Percentiles rank a stretch among this genome's conserved stretches.
Evolutionary conservation across 2,329 filamentous ascomycete genomes (phyloP).

Genomic region (Arthrobotrys sphaeroides): DNA sequence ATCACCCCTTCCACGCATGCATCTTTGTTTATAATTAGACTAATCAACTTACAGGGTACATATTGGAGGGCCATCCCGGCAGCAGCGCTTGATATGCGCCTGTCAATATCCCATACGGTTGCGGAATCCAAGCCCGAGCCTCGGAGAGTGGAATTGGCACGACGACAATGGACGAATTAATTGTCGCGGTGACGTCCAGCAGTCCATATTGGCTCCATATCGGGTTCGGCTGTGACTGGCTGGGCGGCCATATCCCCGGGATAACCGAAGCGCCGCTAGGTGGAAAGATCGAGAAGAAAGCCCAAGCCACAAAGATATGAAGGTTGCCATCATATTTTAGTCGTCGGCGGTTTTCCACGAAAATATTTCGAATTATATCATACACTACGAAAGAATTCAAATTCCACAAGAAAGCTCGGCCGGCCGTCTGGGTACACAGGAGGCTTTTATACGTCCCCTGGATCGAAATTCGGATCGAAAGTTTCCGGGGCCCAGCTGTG

Average conservation of each 20-base stretch:
- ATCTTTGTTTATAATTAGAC: neutral
- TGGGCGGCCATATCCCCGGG: neutral
- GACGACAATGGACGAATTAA: constrained; percentile 67
- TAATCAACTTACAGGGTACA: constrained; percentile 65
- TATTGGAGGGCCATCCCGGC: constrained; percentile 65
- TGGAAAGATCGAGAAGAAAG: neutral
- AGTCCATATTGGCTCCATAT: constrained; percentile 64
- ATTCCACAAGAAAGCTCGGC: no score
- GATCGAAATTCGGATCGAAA: no score
- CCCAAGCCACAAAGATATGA: neutral
- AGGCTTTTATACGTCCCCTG: no score
- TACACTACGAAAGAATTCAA: no score
- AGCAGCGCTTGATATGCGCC: constrained; percentile 64
- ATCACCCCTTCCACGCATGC: neutral
- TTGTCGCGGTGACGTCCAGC: constrained; percentile 65
- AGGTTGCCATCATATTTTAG: no score
- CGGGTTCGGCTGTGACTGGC: constrained; percentile 63
- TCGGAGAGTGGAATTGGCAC: constrained; percentile 65
- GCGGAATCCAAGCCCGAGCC: constrained; percentile 65
- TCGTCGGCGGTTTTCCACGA: no score
- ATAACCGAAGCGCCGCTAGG: neutral
- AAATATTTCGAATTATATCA: no score
- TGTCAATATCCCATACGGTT: constrained; percentile 66
- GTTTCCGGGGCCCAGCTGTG: no score
- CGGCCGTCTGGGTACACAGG: no score